Evolutionary conservation across 2,329 filamentous ascomycete species (phyloP).

Genomic region (Microcyclospora tardicrescens): DNA sequence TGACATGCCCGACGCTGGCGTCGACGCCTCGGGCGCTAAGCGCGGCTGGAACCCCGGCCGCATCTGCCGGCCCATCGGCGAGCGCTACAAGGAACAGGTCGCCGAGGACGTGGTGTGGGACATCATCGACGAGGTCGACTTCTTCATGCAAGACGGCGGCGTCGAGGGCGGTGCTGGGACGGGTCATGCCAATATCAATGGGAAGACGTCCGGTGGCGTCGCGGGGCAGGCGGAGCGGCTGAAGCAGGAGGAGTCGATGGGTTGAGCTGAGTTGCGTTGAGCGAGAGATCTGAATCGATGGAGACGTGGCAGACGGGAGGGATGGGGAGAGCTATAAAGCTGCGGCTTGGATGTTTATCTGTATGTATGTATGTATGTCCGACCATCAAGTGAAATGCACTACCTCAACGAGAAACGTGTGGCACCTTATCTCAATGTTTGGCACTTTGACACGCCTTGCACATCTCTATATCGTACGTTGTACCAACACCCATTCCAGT

Average conservation of each 20-base stretch:
- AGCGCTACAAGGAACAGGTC: constrained; percentile 84
- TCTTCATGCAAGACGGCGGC: constrained; percentile 58
- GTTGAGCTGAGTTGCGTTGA: no score
- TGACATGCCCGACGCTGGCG: constrained; percentile 18
- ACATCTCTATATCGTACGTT: no score
- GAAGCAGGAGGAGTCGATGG: neutral
- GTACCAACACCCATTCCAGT: no score
- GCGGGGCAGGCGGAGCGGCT: neutral
- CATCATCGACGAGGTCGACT: constrained; percentile 87
- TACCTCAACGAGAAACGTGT: no score
- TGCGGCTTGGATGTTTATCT: no score
- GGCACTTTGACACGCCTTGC: no score
- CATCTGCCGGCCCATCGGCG: constrained; percentile 49
- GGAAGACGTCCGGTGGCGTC: neutral
- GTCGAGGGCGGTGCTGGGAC: constrained; percentile 21
- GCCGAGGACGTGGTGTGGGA: constrained; percentile 90
- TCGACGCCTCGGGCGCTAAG: constrained; percentile 9
- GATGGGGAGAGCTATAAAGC: no score
- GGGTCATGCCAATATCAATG: constrained; percentile 9
- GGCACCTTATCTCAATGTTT: no score
- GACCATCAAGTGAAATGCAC: no score
- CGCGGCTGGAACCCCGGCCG: constrained; percentile 22
- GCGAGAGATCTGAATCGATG: no score
- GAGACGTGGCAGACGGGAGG: no score
- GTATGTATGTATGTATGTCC: no score